These are phyloP conservation scores for Geranium rotundifolium DNA, from an alignment of 345 rosid species.

Conservation along the genomic window DNA sequence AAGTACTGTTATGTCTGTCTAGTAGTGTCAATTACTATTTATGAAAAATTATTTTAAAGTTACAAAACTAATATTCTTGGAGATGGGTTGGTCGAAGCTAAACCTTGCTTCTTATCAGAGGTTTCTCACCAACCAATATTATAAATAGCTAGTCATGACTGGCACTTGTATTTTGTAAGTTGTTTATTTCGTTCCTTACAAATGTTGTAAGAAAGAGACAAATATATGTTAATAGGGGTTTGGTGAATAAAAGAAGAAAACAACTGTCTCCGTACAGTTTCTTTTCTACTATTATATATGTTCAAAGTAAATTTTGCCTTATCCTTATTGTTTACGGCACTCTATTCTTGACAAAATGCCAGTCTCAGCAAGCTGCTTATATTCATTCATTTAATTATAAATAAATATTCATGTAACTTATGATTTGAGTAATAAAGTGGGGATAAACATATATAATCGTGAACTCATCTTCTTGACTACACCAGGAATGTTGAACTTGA, in stretches of 20 bases:
- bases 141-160: too few species aligned
- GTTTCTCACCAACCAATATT: conserved; percentile 30
- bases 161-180: neutral
- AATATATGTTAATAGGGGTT: neutral
- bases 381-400: too few species aligned
- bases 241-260: neutral
- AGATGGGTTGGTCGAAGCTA: conserved; percentile 20
- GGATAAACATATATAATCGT: too few species aligned
- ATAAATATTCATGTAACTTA: too few species aligned
- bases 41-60: neutral
- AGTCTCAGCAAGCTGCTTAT: too few species aligned
- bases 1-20: neutral
- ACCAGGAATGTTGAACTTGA: neutral
- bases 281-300: too few species aligned
- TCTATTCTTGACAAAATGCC: too few species aligned
- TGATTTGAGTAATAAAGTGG: too few species aligned
- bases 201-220: neutral
- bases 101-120: conserved; percentile 22
- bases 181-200: neutral
- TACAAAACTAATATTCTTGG: neutral
- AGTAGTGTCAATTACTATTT: neutral
- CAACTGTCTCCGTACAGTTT: too few species aligned
- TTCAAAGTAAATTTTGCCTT: too few species aligned
- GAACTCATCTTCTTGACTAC: neutral
- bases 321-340: too few species aligned